Percentiles rank a stretch among this genome's conserved stretches.
phyloP scores from a whole-genome alignment of 768 basidiomycete species.

The Heimioporus sp. region DNA sequence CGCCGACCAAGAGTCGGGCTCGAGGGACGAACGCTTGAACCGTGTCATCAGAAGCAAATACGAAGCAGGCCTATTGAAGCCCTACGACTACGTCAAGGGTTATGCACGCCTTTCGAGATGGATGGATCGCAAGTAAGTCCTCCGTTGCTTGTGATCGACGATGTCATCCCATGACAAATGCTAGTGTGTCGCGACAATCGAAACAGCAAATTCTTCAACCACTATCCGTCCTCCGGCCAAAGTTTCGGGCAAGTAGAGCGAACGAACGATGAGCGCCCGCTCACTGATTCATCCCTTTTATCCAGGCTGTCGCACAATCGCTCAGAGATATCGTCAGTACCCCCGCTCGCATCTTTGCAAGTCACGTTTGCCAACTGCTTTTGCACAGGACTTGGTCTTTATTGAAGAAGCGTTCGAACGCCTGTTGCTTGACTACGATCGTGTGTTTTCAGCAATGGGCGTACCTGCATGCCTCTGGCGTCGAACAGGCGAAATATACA shows the following conservation, averaged over 20 bases:
- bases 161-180: background rate
- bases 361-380: background rate
- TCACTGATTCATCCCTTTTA: background rate
- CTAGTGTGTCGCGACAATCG: conserved; percentile 84
- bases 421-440: conserved; percentile 91
- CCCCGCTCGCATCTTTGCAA: background rate
- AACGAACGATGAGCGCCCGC: background rate
- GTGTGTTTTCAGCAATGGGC: conserved; percentile 92
- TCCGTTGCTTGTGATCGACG: background rate
- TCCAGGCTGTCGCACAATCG: conserved; percentile 77
- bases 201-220: conserved; percentile 91
- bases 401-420: conserved; percentile 98
- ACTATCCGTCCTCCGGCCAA: conserved; percentile 78
- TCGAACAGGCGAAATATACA: conserved; percentile 97
- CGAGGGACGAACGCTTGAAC: conserved; percentile 84
- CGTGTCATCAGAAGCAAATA: conserved; percentile 95
- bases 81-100: conserved; percentile 96
- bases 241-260: conserved; percentile 62
- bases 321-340: conserved; percentile 70
- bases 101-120: conserved; percentile 88
- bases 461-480: conserved; percentile 97
- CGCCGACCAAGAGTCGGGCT: conserved; percentile 90
- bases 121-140: conserved; percentile 88
- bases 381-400: conserved; percentile 80
- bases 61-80: conserved; percentile 91